phyloP scores from a whole-genome alignment of 2,329 filamentous ascomycete genomes.

The Apiospora koreana region DNA sequence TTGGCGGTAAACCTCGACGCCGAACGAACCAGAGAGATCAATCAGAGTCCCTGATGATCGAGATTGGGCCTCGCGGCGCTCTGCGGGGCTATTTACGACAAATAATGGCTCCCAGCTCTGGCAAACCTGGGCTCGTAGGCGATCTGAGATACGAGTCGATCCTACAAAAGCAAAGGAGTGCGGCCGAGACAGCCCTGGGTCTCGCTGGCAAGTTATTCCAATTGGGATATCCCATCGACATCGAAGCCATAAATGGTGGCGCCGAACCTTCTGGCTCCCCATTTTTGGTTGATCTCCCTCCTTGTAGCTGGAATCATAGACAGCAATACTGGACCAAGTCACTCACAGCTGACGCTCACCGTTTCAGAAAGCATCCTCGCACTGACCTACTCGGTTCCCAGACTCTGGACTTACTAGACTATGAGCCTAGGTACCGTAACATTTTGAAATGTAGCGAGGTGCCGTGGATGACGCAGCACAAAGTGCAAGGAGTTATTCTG shows the following conservation, averaged over 20 bases:
- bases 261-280: constrained; percentile 18
- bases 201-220: constrained; percentile 21
- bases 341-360: constrained; percentile 43
- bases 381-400: constrained; percentile 52
- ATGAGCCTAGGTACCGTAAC: constrained; percentile 9
- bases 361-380: constrained; percentile 43
- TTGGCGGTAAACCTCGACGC: neutral
- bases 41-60: too few species aligned
- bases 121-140: constrained; percentile 11
- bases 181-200: constrained; percentile 18
- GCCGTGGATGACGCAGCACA: constrained; percentile 54
- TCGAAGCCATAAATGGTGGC: constrained; percentile 20
- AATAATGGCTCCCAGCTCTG: neutral
- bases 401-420: neutral
- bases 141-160: constrained; percentile 18
- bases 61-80: too few species aligned
- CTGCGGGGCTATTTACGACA: constrained; percentile 17
- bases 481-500: constrained; percentile 49
- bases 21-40: constrained; percentile 13
- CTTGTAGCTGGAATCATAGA: constrained; percentile 56
- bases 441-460: constrained; percentile 50
- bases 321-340: constrained; percentile 56
- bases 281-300: constrained; percentile 46
- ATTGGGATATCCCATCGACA: constrained; percentile 18
- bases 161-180: constrained; percentile 18